Evolutionary conservation across 2,329 filamentous ascomycete species (phyloP).

Genomic region (Calonectria ilicicola): DNA sequence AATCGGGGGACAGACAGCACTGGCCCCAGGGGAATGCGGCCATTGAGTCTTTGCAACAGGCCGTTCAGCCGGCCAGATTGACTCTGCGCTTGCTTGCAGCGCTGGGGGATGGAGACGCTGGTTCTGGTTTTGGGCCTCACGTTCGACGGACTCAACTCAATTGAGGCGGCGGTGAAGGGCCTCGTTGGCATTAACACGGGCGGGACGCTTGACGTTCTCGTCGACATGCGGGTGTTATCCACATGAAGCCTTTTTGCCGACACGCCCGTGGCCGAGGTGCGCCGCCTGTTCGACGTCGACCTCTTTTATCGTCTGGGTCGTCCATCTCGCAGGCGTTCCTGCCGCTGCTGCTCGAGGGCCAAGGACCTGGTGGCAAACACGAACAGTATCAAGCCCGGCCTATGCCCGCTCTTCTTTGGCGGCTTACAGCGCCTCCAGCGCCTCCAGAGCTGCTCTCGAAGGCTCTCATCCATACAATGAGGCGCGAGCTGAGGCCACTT

Average conservation of each 20-base stretch:
- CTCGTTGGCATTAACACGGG: not conserved
- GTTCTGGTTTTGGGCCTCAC: not conserved
- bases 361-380: conserved; percentile 22
- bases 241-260: conserved; percentile 24
- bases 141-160: not conserved
- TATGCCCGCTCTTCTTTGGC: conserved; percentile 5
- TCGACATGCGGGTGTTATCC: conserved; percentile 15
- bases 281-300: conserved; percentile 20
- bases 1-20: conserved; percentile 21
- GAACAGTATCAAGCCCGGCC: conserved; percentile 6
- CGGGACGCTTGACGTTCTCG: conserved; percentile 4
- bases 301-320: conserved; percentile 14
- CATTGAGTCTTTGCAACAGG: conserved; percentile 21
- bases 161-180: not conserved
- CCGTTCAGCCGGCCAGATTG: conserved; percentile 10
- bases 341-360: conserved; percentile 15
- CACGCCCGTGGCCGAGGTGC: conserved; percentile 9
- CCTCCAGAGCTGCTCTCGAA: conserved; percentile 10
- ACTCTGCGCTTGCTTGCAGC: not conserved
- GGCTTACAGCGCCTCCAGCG: conserved; percentile 22
- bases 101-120: conserved; percentile 13
- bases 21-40: conserved; percentile 19
- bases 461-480: conserved; percentile 6
- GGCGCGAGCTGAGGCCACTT: conserved; percentile 16
- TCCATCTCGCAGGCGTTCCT: conserved; percentile 28